These are phyloP conservation scores for Bromus sterilis DNA, from an alignment of 176 grass and related monocot species.

Conservation along the genomic window DNA sequence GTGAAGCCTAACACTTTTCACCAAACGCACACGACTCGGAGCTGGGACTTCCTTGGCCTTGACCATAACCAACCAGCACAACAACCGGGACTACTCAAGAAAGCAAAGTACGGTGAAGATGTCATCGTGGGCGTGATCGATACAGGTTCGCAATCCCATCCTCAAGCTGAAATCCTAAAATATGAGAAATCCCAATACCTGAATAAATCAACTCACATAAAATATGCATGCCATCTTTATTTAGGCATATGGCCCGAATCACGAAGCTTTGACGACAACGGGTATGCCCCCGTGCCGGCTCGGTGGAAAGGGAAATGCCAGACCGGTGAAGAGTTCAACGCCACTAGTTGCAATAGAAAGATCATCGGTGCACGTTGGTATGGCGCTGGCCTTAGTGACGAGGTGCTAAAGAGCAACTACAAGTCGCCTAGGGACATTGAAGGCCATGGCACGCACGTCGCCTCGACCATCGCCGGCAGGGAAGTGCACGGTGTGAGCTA, in stretches of 20 bases:
- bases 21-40: constrained; percentile 12
- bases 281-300: constrained; percentile 19
- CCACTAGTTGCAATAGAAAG: constrained; percentile 40
- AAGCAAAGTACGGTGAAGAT: constrained; percentile 33
- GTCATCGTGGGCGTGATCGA: constrained; percentile 30
- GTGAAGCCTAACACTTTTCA: not conserved
- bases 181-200: too few relatives aligned
- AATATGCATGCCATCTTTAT: not conserved
- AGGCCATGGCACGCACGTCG: constrained; percentile 33
- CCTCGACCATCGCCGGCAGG: constrained; percentile 37
- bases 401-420: not conserved
- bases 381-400: not conserved
- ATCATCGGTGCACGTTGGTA: constrained; percentile 55
- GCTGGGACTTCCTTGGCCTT: constrained; percentile 32
- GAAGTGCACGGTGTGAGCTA: constrained; percentile 17
- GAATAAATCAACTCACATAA: too few relatives aligned
- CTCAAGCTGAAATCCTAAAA: not conserved
- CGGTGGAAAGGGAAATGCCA: constrained; percentile 47
- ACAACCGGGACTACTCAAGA: not conserved
- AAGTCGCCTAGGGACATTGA: constrained; percentile 19
- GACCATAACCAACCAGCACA: not conserved
- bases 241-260: constrained; percentile 61
- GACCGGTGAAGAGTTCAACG: not conserved
- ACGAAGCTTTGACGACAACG: constrained; percentile 33
- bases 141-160: not conserved